Evolutionary conservation across 768 basidiomycete species (phyloP), one percentile per base, ranked within the genome.

Genomic region (Serendipita sp.): DNA sequence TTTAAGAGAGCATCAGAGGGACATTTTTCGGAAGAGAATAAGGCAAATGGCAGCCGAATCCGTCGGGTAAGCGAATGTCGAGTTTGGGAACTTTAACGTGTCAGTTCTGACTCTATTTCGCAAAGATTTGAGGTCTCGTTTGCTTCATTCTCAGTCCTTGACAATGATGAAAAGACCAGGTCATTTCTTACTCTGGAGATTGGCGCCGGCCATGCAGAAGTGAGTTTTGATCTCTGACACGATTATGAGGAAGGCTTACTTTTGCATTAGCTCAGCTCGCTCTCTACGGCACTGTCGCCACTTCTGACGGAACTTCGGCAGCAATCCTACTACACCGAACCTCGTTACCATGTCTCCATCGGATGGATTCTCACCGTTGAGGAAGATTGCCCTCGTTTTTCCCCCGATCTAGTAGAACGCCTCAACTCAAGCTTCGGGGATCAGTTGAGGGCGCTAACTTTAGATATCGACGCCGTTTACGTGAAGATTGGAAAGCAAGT

Each of bases 131-230:
- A 74, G 14, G 75, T 81, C 0, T 90, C 90, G 0, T 90, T 93
- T 67, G 80, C 86, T 2, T 74, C 77, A 1, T 82, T 92, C 68
- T 79, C 83, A 24, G 79, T 84, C 61, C 76, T 92, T 41, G 77
- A 75, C 34, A 93, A 93, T 70, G 90, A 92, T 70, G 89, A 92
- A 70, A 76, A 74, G 64, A 90, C 86, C 3, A 76, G 94, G 63
- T 81, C 83, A 1, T 96, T 97, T 71, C 75, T 97, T 45, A 80
- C 83, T 4, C 69, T 91, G 60, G 86, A 94, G 69, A 75, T 93
- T 45, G 91, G 92, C 22, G 89, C 88, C 4, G 94, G 93, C 0
- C 83, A 91, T 70, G 72, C 73, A 24, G 80, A 92, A 76, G 94
- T 92, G 65, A 65, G 72, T 71, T 26, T 26, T 60, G 68, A 58